Base-by-base conservation (phyloP, 202 grass and related monocot genomes). In the Bolboschoenoplectus hybrid region DNA sequence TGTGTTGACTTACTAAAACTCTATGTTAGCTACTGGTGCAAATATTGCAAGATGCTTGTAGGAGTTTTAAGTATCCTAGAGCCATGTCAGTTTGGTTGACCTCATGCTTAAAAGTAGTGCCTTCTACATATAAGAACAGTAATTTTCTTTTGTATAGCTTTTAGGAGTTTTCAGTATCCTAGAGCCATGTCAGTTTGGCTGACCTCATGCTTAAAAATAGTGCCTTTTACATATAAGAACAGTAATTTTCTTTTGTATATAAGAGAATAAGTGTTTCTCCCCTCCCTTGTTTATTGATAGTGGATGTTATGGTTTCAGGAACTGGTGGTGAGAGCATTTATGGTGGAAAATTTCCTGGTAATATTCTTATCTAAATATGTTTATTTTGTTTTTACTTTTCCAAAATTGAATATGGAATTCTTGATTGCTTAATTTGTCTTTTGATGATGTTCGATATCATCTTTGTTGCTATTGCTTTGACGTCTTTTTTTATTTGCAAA, bases 261-360 rank as follows among this genome's bases (percentile, higher is more conserved):
- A 40, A 58, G 50, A 52, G 16, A 71, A 34, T 83, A 17, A 26
- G 62, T 70, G 38, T 81, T 73, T 67, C 62, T 88, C 40, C 9
- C 45, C 72, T 4, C 58, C 69, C 75, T 57, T 84, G 16, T 46
- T 85, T 64, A 41, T 87, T 47, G 57, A 61, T 89, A 13, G 61
- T 41, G 80, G 41, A 85, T 90, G 57, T 85, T 81, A 71, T 82
- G 76, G 12, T 89, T 94, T 69, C 85, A 99, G 97, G 97, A 63
- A 90, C 94, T 69, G 90, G 92, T 74, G 97, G 93, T 85, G 97
- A 99, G 89, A 94, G 89, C 77, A 97, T 94, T 81, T 97, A 96
- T 63, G 91, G 86, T 6, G 93, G 94, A 57, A 95, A 89, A 78
- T 96, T 93, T 89, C 66, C 85, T 94, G 97, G 97, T 99, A 92